A percentile compares a stretch with the other conserved stretches of the same genome.
phyloP scores from a whole-genome alignment of 345 rosid genomes.

The Eucalyptus guilfoylei region DNA sequence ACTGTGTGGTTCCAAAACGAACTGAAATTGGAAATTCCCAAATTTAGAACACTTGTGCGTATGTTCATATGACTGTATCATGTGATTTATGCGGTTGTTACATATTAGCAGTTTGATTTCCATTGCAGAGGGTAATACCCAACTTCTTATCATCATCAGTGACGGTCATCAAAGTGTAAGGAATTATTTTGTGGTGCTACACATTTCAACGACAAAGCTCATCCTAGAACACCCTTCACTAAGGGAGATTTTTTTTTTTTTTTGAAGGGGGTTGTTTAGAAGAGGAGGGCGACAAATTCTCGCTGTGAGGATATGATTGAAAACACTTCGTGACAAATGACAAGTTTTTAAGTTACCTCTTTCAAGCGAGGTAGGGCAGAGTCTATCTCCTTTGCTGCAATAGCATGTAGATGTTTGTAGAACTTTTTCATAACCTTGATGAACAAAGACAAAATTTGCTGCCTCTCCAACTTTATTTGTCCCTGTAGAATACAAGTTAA shows the following conservation, averaged over 20 bases:
- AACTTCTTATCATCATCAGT: neutral
- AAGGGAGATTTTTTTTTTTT: neutral
- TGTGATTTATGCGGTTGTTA: neutral
- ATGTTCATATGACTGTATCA: neutral
- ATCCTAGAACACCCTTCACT: neutral
- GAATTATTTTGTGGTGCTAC: neutral
- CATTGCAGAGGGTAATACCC: neutral
- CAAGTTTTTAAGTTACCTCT: conserved; percentile 43
- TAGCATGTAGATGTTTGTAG: conserved; percentile 41
- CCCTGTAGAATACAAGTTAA: conserved; percentile 39
- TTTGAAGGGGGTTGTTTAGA: neutral
- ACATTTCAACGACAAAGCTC: neutral
- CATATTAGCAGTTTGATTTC: neutral
- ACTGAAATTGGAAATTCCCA: conserved; percentile 23
- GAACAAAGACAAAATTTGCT: conserved; percentile 51
- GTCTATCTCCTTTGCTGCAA: conserved; percentile 53
- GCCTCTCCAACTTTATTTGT: conserved; percentile 72
- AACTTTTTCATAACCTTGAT: conserved; percentile 74
- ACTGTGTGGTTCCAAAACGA: conserved; percentile 56
- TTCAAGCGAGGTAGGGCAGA: conserved; percentile 56
- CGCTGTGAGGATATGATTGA: neutral
- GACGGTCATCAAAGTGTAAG: neutral
- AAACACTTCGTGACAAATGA: neutral
- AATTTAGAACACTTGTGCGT: neutral
- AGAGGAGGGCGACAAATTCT: neutral